phyloP scores from a whole-genome alignment of 192 early-diverging fungal species.

The Coemansia sp. region DNA sequence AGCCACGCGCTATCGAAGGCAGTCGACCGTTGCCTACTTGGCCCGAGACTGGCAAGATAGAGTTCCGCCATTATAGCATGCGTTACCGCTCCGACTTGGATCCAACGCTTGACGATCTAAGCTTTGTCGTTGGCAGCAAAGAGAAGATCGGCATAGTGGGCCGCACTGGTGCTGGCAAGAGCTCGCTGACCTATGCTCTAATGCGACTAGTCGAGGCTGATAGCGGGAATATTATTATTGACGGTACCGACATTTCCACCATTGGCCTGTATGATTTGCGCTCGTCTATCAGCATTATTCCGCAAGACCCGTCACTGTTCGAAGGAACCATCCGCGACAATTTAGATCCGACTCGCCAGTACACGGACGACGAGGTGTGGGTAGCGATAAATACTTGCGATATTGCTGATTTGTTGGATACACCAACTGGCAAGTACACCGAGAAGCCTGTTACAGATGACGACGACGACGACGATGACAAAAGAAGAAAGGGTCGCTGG shows the following conservation, averaged over 20 bases:
- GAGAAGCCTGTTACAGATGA: conserved; percentile 7
- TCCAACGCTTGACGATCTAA: conserved; percentile 44
- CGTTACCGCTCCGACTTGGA: conserved; percentile 5
- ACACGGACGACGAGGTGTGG: conserved; percentile 71
- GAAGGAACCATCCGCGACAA: conserved; percentile 70
- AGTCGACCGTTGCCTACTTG: conserved; percentile 58
- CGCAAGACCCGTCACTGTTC: conserved; percentile 74
- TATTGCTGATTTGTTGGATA: conserved; percentile 48
- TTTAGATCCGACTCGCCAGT: conserved; percentile 63
- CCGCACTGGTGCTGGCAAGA: conserved; percentile 80
- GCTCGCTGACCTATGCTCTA: conserved; percentile 63
- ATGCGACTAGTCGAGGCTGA: conserved; percentile 71
- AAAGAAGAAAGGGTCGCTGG: too few relatives aligned
- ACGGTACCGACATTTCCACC: conserved; percentile 60
- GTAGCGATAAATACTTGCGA: conserved; percentile 54
- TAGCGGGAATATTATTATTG: conserved; percentile 61
- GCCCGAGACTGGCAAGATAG: conserved; percentile 74
- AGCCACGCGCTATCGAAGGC: conserved; percentile 62
- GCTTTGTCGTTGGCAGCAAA: conserved; percentile 59
- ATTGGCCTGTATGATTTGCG: conserved; percentile 66
- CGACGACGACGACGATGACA: not conserved
- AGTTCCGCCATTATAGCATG: conserved; percentile 35
- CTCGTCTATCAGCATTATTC: conserved; percentile 64
- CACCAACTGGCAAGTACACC: not conserved
- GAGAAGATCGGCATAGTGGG: conserved; percentile 87